These are phyloP conservation scores for Kodamaea suecica DNA, from an alignment of 1,139 yeast genomes.

Conservation along the genomic window DNA sequence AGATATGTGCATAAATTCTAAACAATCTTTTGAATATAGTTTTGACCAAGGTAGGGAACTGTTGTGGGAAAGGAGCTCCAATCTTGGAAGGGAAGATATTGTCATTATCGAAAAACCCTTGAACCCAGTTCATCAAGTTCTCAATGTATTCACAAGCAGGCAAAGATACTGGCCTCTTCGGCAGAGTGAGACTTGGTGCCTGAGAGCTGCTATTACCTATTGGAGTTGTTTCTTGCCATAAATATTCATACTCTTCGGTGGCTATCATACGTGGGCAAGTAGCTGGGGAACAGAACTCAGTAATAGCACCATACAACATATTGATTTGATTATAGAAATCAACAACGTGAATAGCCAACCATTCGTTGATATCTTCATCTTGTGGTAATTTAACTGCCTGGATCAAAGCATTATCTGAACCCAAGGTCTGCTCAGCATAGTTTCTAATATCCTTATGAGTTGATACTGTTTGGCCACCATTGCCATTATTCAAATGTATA, in stretches of 20 bases:
- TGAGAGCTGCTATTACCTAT: constrained; percentile 34
- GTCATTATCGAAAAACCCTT: constrained; percentile 84
- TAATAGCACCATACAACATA: constrained; percentile 93
- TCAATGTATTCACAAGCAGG: constrained; percentile 96
- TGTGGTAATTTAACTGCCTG: constrained; percentile 93
- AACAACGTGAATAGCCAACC: constrained; percentile 93
- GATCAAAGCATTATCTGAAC: constrained; percentile 83
- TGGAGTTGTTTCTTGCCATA: constrained; percentile 80
- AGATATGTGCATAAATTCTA: constrained; percentile 96
- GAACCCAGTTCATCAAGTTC: constrained; percentile 91
- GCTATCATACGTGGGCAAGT: constrained; percentile 97
- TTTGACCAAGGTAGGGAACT: constrained; percentile 66
- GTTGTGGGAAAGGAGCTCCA: constrained; percentile 82
- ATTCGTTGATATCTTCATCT: constrained; percentile 88
- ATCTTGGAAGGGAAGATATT: constrained; percentile 83
- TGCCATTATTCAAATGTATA: constrained; percentile 12
- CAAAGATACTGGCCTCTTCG: constrained; percentile 50
- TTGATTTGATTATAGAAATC: constrained; percentile 93
- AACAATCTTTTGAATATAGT: constrained; percentile 87
- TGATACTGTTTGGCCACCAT: constrained; percentile 42
- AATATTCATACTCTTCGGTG: constrained; percentile 91
- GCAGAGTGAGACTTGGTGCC: constrained; percentile 37
- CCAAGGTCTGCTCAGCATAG: constrained; percentile 92
- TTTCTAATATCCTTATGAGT: constrained; percentile 71
- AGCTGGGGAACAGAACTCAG: constrained; percentile 90